Base-by-base conservation (phyloP, 306 rosid genomes). In the Trifolium subterraneum region DNA sequence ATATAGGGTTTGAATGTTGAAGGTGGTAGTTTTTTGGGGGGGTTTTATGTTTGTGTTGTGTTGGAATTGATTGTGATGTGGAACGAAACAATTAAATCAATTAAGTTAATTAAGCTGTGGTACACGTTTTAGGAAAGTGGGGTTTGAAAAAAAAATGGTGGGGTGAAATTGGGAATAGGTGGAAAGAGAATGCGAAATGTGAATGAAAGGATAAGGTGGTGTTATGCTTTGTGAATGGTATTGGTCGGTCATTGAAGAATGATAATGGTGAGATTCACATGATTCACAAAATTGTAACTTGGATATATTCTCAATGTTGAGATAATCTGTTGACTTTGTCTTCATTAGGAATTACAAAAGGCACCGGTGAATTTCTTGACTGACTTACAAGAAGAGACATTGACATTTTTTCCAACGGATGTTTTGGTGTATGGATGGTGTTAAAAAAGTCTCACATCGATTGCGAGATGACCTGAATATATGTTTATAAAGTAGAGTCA, bases 131-230 rank as follows among this genome's bases (percentile, higher is more conserved):
- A 76, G 74, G 55, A 27, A 70, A 69, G 6, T 54, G 15, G 33
- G 63, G 35, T 18, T 11, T 18, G 8, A 31, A 58, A 18, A 64
- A 13, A 20, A 12, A 7, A n/a, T 1, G 13, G 68, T 65, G 75
- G 69, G 38, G 50, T 16, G 8, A 35, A 62, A 16, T 10, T 64
- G 4, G 48, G 16, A 20, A 47, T n/a, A 63, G 16, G 50, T 18
- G 29, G 16, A 7, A 47, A 74, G 68, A 33, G 76, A 71, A 78
- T 64, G 39, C 22, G 68, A 61, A 77, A 78, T 64, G 33, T 47
- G 33, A 4, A 3, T 39, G 47, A 2, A 3, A 13, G 35, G 96
- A 86, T 90, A 79, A 84, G 88, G 86, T 3, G 67, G 86, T 64
- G 81, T 18, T 31, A 47, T 47, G 45, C 45, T 7, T 10, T 6